These are phyloP conservation scores for Lippia alba DNA, from an alignment of 305 asterid species.

Conservation along the genomic window DNA sequence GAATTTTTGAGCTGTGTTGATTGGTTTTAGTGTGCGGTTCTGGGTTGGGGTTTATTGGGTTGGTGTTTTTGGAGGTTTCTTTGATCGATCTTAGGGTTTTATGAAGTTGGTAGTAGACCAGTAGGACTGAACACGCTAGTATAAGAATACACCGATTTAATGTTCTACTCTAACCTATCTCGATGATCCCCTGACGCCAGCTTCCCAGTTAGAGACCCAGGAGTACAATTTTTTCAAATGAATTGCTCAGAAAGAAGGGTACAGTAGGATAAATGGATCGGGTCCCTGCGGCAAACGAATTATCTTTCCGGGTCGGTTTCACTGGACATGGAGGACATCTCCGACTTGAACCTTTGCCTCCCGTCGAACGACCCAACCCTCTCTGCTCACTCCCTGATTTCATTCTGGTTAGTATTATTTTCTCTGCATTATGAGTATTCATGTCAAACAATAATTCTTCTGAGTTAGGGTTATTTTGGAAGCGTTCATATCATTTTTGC, in stretches of 20 bases:
- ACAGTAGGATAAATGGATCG: slow-evolving; percentile 60
- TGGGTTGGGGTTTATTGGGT: too few relatives aligned
- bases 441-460: not conserved
- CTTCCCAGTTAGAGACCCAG: not conserved
- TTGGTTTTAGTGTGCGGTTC: too few relatives aligned
- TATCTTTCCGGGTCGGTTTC: slow-evolving; percentile 83
- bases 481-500: slow-evolving; percentile 6
- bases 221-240: slow-evolving; percentile 1
- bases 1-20: too few relatives aligned
- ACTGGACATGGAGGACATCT: slow-evolving; percentile 94
- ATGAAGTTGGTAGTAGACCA: too few relatives aligned
- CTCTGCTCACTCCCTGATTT: slow-evolving; percentile 79
- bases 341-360: slow-evolving; percentile 80
- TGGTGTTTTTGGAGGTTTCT: too few relatives aligned
- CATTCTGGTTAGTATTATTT: slow-evolving; percentile 62
- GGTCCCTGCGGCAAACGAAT: slow-evolving; percentile 63
- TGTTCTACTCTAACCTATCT: too few relatives aligned
- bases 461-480: slow-evolving; percentile 34
- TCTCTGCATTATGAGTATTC: not conserved
- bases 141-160: too few relatives aligned
- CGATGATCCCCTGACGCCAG: too few relatives aligned
- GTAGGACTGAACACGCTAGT: too few relatives aligned
- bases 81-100: too few relatives aligned
- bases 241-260: slow-evolving; percentile 21
- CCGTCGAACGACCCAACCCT: slow-evolving; percentile 66